Evolutionary conservation across 2,329 filamentous ascomycete species (phyloP), one percentile per base, ranked within the genome.

Genomic region (Penicillium sp.): DNA sequence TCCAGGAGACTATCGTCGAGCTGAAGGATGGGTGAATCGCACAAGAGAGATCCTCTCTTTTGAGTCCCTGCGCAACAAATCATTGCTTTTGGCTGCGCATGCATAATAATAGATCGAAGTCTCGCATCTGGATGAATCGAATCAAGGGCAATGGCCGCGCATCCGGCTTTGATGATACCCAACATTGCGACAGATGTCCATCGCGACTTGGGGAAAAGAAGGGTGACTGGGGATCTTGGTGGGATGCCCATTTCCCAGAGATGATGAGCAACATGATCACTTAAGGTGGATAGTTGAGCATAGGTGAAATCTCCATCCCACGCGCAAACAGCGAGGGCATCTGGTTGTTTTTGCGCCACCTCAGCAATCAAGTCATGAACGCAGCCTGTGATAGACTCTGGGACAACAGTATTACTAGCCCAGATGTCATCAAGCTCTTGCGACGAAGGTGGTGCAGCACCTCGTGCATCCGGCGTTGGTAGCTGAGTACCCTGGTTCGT

Each of bases 221-320:
- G 19, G 5, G 45, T 17, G 4, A 48, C 4, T 8, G 45, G 19
- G 6, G 45, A 48, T 2, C 8, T 23, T 3, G 12, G 29, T 12
- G 19, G 29, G 35, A 23, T 35, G 3, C 29, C 45, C 19, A 17
- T 35, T 7, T 23, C 19, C 12, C 19, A 33, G 7, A 48, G 19
- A 25, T 19, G 15, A 35, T 33, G 29, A 33, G 45, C 45, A 17
- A 48, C 45, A 48, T 33, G 5, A 17, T 48, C 27, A 4, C 45
- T 35, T 19, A 48, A 15, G n/a, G 19, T 23, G 19, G 45, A 33
- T 17, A 49, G 31, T 25, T 49, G 31, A n/a, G n/a, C n/a, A 19
- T 49, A 49, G 31, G 47, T 49, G n/a, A 49, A 36, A n/a, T 35
- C 21, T 13, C 47, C 47, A 23, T 49, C 47, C 47, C 47, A 49